These are phyloP conservation scores for Rhizopogon vesiculosus DNA, from an alignment of 768 basidiomycete genomes.

Conservation along the genomic window DNA sequence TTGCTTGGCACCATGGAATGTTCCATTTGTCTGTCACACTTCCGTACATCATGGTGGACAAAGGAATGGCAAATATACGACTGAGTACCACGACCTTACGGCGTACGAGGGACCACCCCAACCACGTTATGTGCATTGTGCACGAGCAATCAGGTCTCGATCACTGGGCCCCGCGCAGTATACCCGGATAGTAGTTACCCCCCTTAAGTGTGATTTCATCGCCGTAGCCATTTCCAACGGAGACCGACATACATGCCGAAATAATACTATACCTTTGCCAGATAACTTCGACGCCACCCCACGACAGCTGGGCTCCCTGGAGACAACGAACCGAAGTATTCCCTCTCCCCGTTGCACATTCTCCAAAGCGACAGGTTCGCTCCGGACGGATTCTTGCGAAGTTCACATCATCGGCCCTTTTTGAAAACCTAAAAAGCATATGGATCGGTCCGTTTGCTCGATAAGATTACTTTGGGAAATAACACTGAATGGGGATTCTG, in stretches of 20 bases:
- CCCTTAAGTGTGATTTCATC: not conserved
- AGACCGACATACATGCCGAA: not conserved
- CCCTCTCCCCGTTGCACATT: not conserved
- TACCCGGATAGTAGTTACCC: slow-evolving; percentile 1
- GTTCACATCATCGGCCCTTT: not conserved
- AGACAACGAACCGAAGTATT: not conserved
- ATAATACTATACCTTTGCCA: not conserved
- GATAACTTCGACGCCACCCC: not conserved
- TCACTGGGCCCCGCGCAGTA: not conserved
- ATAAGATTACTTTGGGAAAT: not conserved
- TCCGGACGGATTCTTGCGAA: not conserved
- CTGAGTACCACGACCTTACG: slow-evolving; percentile 1
- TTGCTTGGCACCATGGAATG: not conserved
- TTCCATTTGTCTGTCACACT: not conserved
- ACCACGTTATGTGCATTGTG: not conserved
- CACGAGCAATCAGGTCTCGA: not conserved
- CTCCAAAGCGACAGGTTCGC: not conserved
- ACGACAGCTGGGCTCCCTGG: not conserved
- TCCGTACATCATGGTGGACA: not conserved
- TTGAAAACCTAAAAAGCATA: slow-evolving; percentile 1
- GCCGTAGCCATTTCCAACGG: not conserved
- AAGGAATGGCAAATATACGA: not conserved
- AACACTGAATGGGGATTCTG: not conserved
- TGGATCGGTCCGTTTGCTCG: not conserved
- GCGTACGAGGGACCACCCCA: slow-evolving; percentile 1